phyloP scores from a whole-genome alignment of 2,329 filamentous ascomycete genomes.

The Aulographum hederae region DNA sequence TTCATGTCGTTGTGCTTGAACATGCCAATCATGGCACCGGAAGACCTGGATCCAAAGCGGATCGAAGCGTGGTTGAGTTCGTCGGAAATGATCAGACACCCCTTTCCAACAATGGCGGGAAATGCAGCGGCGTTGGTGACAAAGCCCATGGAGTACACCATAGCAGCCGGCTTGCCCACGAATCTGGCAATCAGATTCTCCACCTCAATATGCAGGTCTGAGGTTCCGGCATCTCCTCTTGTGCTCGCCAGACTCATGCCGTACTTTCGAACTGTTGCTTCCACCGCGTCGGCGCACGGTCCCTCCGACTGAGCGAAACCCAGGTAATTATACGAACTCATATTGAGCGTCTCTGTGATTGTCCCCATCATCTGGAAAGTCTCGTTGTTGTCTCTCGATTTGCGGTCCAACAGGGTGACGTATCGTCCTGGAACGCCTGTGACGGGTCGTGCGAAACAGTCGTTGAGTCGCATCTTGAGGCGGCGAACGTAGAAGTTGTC shows the following conservation, averaged over 20 bases:
- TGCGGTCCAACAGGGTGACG: conserved; percentile 83
- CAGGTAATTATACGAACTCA: conserved; percentile 99
- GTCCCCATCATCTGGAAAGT: conserved; percentile 81
- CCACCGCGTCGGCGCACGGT: conserved; percentile 83
- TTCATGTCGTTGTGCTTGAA: conserved; percentile 97
- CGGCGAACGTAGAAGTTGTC: conserved; percentile 95
- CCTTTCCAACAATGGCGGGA: conserved; percentile 80
- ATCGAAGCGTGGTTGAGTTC: conserved; percentile 97
- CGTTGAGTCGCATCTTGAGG: conserved; percentile 85
- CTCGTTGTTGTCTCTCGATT: conserved; percentile 79
- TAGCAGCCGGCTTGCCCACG: conserved; percentile 82
- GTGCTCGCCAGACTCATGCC: conserved; percentile 70
- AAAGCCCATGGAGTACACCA: conserved; percentile 99
- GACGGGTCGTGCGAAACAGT: conserved; percentile 85
- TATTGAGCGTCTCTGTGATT: conserved; percentile 84
- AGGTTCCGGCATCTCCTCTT: conserved; percentile 67
- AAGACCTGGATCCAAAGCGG: conserved; percentile 82
- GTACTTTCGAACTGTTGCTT: conserved; percentile 69
- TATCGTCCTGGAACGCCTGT: conserved; percentile 87
- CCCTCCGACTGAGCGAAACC: conserved; percentile 96
- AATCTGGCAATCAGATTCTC: conserved; percentile 80
- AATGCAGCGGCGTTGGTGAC: conserved; percentile 90
- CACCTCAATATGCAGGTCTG: conserved; percentile 74
- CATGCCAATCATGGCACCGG: conserved; percentile 83
- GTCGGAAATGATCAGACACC: conserved; percentile 86